Evolutionary conservation across 768 basidiomycete species (phyloP).

Genomic region (Sistotremastrum niveocremeum): DNA sequence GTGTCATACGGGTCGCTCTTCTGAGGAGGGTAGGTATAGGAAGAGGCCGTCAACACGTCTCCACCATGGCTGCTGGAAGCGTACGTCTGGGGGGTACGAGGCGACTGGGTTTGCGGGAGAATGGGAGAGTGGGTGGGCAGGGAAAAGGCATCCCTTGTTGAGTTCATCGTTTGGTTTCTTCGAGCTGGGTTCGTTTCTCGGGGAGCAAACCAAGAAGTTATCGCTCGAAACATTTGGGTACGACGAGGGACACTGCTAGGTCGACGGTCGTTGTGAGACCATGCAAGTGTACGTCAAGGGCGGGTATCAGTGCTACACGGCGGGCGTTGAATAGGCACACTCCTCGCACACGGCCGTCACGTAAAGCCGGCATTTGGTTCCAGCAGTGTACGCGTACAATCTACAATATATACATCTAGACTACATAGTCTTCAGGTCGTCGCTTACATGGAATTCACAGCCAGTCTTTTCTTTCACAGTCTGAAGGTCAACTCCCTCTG

Average conservation of each 20-base stretch:
- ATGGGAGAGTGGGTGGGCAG: conserved; percentile 62
- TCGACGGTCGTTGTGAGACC: background rate
- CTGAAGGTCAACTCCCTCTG: conserved; percentile 72
- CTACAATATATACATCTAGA: no score
- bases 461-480: conserved; percentile 82
- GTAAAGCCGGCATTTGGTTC: no score
- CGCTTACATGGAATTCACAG: conserved; percentile 58
- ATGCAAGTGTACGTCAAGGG: background rate
- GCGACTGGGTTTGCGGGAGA: conserved; percentile 40
- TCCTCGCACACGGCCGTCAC: no score
- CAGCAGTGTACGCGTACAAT: no score
- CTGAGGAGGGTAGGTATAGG: conserved; percentile 72
- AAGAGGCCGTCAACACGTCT: conserved; percentile 22
- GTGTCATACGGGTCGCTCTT: conserved; percentile 44
- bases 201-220: conserved; percentile 6
- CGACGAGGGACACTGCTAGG: conserved; percentile 2
- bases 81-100: conserved; percentile 39
- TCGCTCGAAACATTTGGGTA: conserved; percentile 1
- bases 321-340: no score
- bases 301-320: background rate
- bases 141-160: conserved; percentile 81
- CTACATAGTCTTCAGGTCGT: conserved; percentile 17
- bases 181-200: conserved; percentile 1
- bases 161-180: conserved; percentile 55
- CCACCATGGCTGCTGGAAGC: conserved; percentile 34